Evolutionary conservation across 164 flowering plant species (phyloP), one percentile per base, ranked within the genome.

Genomic region (Pachysandra terminalis): DNA sequence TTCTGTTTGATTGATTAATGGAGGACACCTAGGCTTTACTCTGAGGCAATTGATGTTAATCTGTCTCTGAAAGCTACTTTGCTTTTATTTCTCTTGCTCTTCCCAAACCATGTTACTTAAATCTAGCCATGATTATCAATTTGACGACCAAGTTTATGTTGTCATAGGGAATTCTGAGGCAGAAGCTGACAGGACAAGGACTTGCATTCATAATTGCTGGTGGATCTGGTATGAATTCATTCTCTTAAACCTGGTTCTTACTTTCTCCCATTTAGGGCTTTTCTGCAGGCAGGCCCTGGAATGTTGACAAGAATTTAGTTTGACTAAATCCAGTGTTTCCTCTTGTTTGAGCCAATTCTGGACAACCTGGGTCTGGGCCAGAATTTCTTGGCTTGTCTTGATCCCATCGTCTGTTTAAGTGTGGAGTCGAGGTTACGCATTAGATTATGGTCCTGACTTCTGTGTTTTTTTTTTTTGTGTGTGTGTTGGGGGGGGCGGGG

Each of bases 151-250:
- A 74, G 49, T 51, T 74, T 32, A 55, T 71, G 61, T 25, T 66
- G 24, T 56, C 69, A 54, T 59, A 95, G 98, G 90, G 87, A 74
- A 87, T 95, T 71, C 73, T 95, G 72, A 85, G 97, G 61, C 99
- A 95, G 81, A 95, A 87, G 81, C 69, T 95, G 65, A 72, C 88
- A 52, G 99, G 99, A 49, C 96, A 86, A 75, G 99, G 99, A 66
- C 94, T 95, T 70, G 99, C 99, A 21, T 95, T 92, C 74, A 79
- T 92, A 49, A 73, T 87, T 75, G 98, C 87, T n/a, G 93, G 97
- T 77, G 99, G 99, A 69, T 90, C 99, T 77, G 99, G 99, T 95
- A 83, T 61, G 81, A 32, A 59, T 53, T 45, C 24, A 22, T 68
- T 59, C 49, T 13, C 37, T 41, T 23, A 49, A n/a, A 25, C 26